Conservation (phyloP, 2,329 filamentous ascomycete genomes). For the Cytospora leucostoma region DNA sequence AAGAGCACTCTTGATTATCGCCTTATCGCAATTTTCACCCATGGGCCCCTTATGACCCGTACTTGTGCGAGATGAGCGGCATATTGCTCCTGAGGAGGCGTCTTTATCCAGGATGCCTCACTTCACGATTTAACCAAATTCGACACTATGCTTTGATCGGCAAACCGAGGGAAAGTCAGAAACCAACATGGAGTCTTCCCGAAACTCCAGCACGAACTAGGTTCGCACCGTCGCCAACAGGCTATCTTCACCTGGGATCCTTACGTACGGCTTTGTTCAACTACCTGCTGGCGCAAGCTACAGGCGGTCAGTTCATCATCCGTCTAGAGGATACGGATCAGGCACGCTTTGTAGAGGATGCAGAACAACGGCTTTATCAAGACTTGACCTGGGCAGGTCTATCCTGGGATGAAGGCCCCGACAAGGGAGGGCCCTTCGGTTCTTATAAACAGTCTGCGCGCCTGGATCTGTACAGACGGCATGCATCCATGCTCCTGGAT, state of each 20-base stretch:
- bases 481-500: constrained; percentile 69
- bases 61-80: constrained; percentile 28
- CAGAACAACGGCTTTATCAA: constrained; percentile 73
- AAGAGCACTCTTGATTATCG: constrained; percentile 5
- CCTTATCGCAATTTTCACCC: not conserved
- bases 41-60: constrained; percentile 11
- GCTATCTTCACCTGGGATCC: constrained; percentile 89
- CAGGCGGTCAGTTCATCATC: constrained; percentile 85
- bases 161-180: constrained; percentile 29
- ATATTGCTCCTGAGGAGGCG: constrained; percentile 28
- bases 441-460: constrained; percentile 91
- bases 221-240: constrained; percentile 94
- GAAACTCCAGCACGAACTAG: constrained; percentile 70
- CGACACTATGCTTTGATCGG: constrained; percentile 32
- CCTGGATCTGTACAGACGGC: constrained; percentile 68
- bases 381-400: constrained; percentile 89
- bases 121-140: constrained; percentile 25
- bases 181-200: constrained; percentile 43
- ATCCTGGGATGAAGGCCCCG: constrained; percentile 91
- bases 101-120: constrained; percentile 19
- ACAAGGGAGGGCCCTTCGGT: constrained; percentile 76
- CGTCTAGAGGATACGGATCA: constrained; percentile 95
- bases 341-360: constrained; percentile 77
- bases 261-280: constrained; percentile 94
- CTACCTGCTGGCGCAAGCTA: constrained; percentile 84